phyloP scores from a whole-genome alignment of 352 stramenopile genomes.

The Aphanomyces cochlioides region DNA sequence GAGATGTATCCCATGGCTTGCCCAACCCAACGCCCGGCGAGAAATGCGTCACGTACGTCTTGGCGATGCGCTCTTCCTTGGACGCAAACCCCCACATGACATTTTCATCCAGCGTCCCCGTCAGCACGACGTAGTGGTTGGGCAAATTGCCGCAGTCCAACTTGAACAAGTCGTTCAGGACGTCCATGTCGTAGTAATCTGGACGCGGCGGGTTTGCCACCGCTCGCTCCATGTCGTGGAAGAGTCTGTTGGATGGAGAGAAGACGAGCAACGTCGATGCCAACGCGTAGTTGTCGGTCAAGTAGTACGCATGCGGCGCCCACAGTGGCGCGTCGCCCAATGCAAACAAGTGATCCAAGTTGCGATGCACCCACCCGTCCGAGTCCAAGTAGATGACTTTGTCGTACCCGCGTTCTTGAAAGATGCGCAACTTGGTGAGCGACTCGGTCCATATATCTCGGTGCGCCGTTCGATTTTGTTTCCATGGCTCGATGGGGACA shows the following conservation, averaged over 20 bases:
- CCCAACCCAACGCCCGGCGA: slow-evolving; percentile 13
- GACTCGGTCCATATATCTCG: slow-evolving; percentile 32
- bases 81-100: background rate
- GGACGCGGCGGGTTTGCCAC: background rate
- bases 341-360: slow-evolving; percentile 38
- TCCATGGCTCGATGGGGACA: slow-evolving; percentile 29
- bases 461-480: slow-evolving; percentile 1
- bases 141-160: background rate
- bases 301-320: slow-evolving; percentile 10
- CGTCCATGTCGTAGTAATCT: slow-evolving; percentile 24
- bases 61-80: slow-evolving; percentile 9
- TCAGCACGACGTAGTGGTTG: slow-evolving; percentile 19
- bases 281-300: too few species aligned
- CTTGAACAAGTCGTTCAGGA: slow-evolving; percentile 14
- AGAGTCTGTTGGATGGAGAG: background rate
- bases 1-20: slow-evolving; percentile 17
- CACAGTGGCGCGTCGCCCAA: slow-evolving; percentile 8
- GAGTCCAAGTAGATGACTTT: slow-evolving; percentile 40
- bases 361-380: slow-evolving; percentile 36
- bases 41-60: slow-evolving; percentile 26
- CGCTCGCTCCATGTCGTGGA: background rate
- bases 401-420: slow-evolving; percentile 40
- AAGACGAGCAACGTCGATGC: slow-evolving; percentile 21
- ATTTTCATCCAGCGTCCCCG: slow-evolving; percentile 1
- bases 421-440: slow-evolving; percentile 39